phyloP scores from a whole-genome alignment of 306 rosid genomes.

The Alnus rubra region DNA sequence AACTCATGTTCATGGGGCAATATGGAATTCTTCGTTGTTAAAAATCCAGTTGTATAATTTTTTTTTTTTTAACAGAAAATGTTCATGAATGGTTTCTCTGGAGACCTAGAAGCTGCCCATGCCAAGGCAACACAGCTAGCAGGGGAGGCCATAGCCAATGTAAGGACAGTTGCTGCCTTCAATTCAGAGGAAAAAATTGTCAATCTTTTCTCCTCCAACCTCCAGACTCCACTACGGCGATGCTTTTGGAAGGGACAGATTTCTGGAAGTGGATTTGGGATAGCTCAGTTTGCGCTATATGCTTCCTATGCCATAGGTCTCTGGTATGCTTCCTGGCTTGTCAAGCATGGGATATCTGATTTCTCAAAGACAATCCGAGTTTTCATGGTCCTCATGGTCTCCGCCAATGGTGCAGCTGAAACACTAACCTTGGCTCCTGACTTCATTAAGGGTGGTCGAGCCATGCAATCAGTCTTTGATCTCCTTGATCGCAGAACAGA shows the following conservation, averaged over 20 bases:
- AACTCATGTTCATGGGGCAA: background rate
- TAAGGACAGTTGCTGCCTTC: slow-evolving; percentile 88
- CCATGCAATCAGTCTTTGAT: slow-evolving; percentile 92
- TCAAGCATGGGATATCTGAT: slow-evolving; percentile 86
- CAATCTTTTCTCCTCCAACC: slow-evolving; percentile 71
- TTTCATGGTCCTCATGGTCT: slow-evolving; percentile 91
- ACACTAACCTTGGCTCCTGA: slow-evolving; percentile 97
- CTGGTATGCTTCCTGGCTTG: slow-evolving; percentile 99
- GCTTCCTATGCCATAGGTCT: slow-evolving; percentile 95
- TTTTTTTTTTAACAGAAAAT: slow-evolving; percentile 64
- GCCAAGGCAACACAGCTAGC: slow-evolving; percentile 94
- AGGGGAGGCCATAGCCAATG: slow-evolving; percentile 97
- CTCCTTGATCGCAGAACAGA: slow-evolving; percentile 96
- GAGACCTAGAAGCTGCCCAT: slow-evolving; percentile 94
- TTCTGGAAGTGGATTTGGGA: slow-evolving; percentile 86
- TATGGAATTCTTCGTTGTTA: background rate
- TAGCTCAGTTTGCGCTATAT: slow-evolving; percentile 87
- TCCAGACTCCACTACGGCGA: slow-evolving; percentile 68
- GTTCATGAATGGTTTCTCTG: slow-evolving; percentile 98
- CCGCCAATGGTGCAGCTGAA: slow-evolving; percentile 98
- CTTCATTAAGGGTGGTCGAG: slow-evolving; percentile 94
- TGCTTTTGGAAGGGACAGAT: slow-evolving; percentile 97
- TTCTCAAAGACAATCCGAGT: slow-evolving; percentile 89
- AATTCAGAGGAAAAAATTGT: slow-evolving; percentile 83
- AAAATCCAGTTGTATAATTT: background rate